Conservation (phyloP, 352 stramenopile genomes). For the Blastocystis sp. region DNA sequence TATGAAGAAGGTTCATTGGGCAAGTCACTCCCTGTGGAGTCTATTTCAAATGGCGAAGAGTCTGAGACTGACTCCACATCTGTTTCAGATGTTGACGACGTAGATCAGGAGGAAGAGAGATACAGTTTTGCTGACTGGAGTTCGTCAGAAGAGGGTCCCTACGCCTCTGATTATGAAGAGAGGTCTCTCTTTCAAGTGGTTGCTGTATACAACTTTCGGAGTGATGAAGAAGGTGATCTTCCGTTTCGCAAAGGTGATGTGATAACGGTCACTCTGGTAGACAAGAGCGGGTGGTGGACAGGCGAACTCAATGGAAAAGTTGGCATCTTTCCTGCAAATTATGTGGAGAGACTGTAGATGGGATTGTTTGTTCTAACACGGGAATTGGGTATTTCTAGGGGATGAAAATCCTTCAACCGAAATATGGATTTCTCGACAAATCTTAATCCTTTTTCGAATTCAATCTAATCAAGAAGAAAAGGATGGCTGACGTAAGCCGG, state of each 20-base stretch:
- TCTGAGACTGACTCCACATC: background rate
- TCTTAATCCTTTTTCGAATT: background rate
- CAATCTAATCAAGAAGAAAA: background rate
- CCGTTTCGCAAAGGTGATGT: background rate
- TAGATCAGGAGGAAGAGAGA: background rate
- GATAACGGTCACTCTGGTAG: background rate
- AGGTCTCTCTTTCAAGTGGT: background rate
- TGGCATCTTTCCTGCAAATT: slow-evolving; percentile 12
- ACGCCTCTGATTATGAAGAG: background rate
- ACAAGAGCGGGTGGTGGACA: background rate
- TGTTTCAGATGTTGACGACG: background rate
- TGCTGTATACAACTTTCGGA: background rate
- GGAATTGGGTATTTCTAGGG: background rate
- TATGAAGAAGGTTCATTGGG: background rate
- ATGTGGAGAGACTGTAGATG: background rate
- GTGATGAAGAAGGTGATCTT: slow-evolving; percentile 17
- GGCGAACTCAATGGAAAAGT: background rate
- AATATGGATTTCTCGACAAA: background rate
- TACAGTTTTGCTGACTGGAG: background rate
- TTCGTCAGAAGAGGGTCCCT: background rate
- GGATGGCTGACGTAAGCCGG: slow-evolving; percentile 24
- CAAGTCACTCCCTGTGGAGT: background rate
- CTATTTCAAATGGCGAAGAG: background rate
- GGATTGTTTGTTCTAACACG: slow-evolving; percentile 6
- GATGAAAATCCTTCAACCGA: background rate